phyloP scores from a whole-genome alignment of 768 basidiomycete genomes.

The Pholiota molesta region DNA sequence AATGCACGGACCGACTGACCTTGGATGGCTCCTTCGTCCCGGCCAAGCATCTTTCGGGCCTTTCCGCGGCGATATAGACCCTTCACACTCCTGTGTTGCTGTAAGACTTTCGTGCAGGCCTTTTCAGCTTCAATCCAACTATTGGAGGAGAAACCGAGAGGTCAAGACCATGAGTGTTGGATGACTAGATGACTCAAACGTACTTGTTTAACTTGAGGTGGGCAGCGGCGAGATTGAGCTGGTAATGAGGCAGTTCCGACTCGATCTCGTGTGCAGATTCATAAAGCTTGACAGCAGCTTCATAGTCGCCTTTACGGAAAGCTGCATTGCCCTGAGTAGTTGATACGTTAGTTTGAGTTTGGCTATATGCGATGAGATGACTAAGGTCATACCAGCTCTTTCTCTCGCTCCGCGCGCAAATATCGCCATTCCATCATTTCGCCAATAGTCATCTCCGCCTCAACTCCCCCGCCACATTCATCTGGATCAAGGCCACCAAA shows the following conservation, averaged over 20 bases:
- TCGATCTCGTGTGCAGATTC: constrained; percentile 64
- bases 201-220: constrained; percentile 73
- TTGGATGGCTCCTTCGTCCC: constrained; percentile 59
- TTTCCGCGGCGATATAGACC: constrained; percentile 72
- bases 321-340: constrained; percentile 62
- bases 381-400: constrained; percentile 55
- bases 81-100: constrained; percentile 69
- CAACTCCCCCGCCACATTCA: constrained; percentile 44
- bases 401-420: constrained; percentile 69
- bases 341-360: background rate
- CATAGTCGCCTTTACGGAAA: constrained; percentile 65
- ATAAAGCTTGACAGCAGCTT: constrained; percentile 59
- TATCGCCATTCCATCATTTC: constrained; percentile 79
- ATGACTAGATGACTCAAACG: constrained; percentile 24
- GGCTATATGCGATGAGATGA: background rate
- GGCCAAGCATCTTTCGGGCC: constrained; percentile 63
- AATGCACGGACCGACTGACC: constrained; percentile 36
- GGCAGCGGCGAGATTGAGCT: constrained; percentile 77
- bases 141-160: background rate
- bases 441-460: constrained; percentile 65
- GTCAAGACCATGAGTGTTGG: constrained; percentile 7
- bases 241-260: constrained; percentile 75
- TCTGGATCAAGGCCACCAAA: constrained; percentile 59
- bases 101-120: constrained; percentile 66
- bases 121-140: constrained; percentile 77